Evolutionary conservation across 768 basidiomycete species (phyloP).

Genomic region (Phanerodontia chrysosporium): DNA sequence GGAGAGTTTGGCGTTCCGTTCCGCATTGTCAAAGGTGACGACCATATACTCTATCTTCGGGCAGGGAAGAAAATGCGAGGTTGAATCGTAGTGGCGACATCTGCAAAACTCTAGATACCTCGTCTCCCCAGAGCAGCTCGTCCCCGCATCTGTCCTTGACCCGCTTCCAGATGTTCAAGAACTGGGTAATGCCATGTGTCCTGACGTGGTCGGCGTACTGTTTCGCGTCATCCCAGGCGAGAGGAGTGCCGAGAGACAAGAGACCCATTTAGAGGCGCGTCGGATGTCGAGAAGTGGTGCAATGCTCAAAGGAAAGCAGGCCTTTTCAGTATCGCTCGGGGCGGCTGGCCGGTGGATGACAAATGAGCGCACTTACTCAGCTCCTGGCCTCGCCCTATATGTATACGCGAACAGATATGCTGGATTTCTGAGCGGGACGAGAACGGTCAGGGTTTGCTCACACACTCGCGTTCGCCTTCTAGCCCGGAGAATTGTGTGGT

Average conservation of each 20-base stretch:
- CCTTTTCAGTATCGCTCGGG: neutral
- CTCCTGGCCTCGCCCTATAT: neutral
- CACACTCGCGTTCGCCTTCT: neutral
- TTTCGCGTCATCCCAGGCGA: constrained; percentile 88
- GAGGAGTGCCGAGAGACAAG: constrained; percentile 86
- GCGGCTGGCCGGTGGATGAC: constrained; percentile 6
- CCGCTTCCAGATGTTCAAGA: constrained; percentile 88
- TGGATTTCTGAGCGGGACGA: neutral
- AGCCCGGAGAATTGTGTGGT: neutral
- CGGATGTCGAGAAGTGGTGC: constrained; percentile 2
- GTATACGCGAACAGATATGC: neutral
- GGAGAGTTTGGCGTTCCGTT: constrained; percentile 82
- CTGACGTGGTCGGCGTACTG: constrained; percentile 86
- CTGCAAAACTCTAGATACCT: constrained; percentile 48
- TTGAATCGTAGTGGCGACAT: neutral
- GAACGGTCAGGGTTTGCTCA: neutral
- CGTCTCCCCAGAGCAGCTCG: constrained; percentile 95
- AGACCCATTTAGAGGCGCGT: constrained; percentile 67
- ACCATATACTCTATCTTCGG: constrained; percentile 94
- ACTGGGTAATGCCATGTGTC: constrained; percentile 90
- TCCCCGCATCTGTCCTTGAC: constrained; percentile 90
- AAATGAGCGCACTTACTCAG: constrained; percentile 15
- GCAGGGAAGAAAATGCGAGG: constrained; percentile 12
- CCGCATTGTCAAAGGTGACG: constrained; percentile 71
- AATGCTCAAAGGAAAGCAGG: neutral